Evolutionary conservation across 1,139 yeast species (phyloP), one percentile per base, ranked within the genome.

Genomic region (Lodderomyces beijingensis): DNA sequence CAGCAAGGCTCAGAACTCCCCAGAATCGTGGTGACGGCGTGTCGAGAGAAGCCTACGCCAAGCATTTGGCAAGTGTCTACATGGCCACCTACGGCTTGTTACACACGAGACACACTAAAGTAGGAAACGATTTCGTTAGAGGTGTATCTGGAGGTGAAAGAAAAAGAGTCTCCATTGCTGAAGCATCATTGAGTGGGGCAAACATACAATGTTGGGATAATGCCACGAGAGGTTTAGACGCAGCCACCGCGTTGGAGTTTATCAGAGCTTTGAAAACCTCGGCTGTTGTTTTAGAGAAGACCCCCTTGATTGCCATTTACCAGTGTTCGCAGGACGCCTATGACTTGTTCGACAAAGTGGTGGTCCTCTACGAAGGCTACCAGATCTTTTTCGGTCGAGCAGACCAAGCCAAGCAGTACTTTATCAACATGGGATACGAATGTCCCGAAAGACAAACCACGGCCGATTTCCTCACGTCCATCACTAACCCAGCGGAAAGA

Each of bases 241-340:
- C 80, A 3, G 77, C 79, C 9, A 73, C 79, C 12, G 80, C 80
- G 2, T 61, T 82, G 38, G 94, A 85, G 55, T 85, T 83, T 46
- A 69, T 79, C 36, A 69, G 76, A 47, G 80, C 89, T 16, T 61
- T 85, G 46, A 77, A 79, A 47, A 70, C 79, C 4, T 65, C 76
- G 21, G 81, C 93, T 2, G 63, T 71, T 23, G 58, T 82, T 33
- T 59, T 75, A 34, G 69, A 71, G 15, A 65, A 75, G 12, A 70
- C 89, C 15, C 76, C 87, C 2, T 59, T 83, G 31, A 81, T 86
- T 40, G 86, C 94, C 14, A 78, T 85, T 38, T 85, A 85, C 57
- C 95, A 85, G 60, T 85, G 91, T 46, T 79, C 89, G 12, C 88
- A 85, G 58, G 83, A 76, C 48, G 82, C 87, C 41, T 85, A 83